These are phyloP conservation scores for Zygosaccharomyces sapae DNA, from an alignment of 1,139 yeast genomes.

Conservation along the genomic window DNA sequence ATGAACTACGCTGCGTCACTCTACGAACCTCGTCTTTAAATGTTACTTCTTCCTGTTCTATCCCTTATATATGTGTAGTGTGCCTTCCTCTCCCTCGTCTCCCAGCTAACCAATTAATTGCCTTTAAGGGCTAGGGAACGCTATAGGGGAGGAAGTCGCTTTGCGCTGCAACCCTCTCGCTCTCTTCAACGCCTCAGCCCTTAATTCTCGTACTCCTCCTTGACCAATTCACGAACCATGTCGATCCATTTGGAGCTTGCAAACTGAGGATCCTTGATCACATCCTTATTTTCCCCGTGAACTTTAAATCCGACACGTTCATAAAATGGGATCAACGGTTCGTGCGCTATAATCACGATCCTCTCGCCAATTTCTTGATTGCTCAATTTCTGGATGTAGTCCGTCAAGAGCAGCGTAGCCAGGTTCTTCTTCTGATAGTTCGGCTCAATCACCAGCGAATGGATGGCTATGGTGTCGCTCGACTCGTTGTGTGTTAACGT, in stretches of 20 bases:
- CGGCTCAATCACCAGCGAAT: slow-evolving; percentile 74
- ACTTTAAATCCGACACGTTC: slow-evolving; percentile 65
- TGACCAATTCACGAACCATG: slow-evolving; percentile 37
- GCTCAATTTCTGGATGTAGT: slow-evolving; percentile 82
- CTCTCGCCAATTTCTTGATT: slow-evolving; percentile 83
- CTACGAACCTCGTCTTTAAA: no score
- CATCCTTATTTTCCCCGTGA: slow-evolving; percentile 32
- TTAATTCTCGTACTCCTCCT: slow-evolving; percentile 35
- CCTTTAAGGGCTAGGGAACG: neutral
- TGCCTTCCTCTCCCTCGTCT: neutral
- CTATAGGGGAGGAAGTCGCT: no score
- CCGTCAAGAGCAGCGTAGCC: slow-evolving; percentile 82
- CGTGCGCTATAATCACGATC: slow-evolving; percentile 70
- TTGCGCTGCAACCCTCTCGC: no score
- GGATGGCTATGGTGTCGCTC: slow-evolving; percentile 74
- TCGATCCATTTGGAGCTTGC: slow-evolving; percentile 34
- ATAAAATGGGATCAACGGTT: slow-evolving; percentile 67
- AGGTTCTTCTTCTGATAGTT: slow-evolving; percentile 76
- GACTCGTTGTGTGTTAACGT: slow-evolving; percentile 60
- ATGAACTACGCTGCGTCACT: no score
- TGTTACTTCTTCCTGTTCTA: neutral
- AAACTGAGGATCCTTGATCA: slow-evolving; percentile 30
- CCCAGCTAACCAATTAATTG: neutral
- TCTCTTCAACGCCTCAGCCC: neutral
- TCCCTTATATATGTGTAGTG: neutral